Percentiles rank a stretch among this genome's conserved stretches.
phyloP scores from a whole-genome alignment of 192 early-diverging fungal genomes.

The Geranomyces variabilis region DNA sequence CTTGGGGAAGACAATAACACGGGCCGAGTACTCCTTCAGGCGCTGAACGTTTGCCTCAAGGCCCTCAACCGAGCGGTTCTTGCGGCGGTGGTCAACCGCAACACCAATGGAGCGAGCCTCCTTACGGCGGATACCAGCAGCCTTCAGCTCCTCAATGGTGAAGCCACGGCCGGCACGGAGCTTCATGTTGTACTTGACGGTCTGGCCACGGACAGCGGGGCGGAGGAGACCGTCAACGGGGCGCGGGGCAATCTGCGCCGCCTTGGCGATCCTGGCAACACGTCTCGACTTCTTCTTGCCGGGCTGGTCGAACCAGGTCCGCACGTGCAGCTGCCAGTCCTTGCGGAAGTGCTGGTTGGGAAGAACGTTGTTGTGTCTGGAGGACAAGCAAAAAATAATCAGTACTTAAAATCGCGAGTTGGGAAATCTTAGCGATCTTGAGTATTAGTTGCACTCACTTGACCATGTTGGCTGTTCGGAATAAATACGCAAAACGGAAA shows the following conservation, averaged over 20 bases:
- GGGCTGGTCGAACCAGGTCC: conserved; percentile 98
- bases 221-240: conserved; percentile 95
- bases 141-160: conserved; percentile 98
- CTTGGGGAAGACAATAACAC: conserved; percentile 96
- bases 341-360: conserved; percentile 92
- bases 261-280: conserved; percentile 89
- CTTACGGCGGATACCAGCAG: conserved; percentile 89
- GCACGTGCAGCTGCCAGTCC: conserved; percentile 94
- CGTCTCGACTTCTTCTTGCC: conserved; percentile 92
- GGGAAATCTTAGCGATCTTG: too few species aligned
- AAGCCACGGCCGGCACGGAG: conserved; percentile 95
- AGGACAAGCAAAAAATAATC: too few species aligned
- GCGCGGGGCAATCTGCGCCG: conserved; percentile 92
- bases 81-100: conserved; percentile 94
- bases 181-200: conserved; percentile 98
- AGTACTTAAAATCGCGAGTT: too few species aligned
- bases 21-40: conserved; percentile 90
- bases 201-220: conserved; percentile 95
- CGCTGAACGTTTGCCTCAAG: conserved; percentile 91
- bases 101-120: conserved; percentile 94
- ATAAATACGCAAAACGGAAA: too few species aligned
- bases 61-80: conserved; percentile 95
- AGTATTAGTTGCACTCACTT: too few species aligned
- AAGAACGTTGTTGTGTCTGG: conserved; percentile 91
- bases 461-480: too few species aligned